These are phyloP conservation scores for Fomitopsis pulvina DNA, from an alignment of 768 basidiomycete genomes.

Conservation along the genomic window DNA sequence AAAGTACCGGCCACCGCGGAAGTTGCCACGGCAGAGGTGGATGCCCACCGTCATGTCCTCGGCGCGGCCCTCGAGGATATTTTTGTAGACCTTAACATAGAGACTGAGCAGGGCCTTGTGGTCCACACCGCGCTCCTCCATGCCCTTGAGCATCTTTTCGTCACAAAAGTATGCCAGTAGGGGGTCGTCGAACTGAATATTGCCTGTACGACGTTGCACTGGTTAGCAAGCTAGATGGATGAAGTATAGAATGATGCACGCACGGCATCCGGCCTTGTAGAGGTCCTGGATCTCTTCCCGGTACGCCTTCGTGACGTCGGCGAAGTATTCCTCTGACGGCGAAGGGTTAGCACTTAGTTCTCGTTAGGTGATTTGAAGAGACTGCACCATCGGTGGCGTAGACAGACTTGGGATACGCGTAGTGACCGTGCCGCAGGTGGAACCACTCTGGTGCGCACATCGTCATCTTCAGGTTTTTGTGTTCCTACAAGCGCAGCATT, in stretches of 20 bases:
- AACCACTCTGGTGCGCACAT: slow-evolving; percentile 70
- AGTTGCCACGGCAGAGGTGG: slow-evolving; percentile 52
- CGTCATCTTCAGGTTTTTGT: slow-evolving; percentile 63
- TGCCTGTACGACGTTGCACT: slow-evolving; percentile 12
- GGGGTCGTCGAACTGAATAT: slow-evolving; percentile 43
- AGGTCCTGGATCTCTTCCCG: slow-evolving; percentile 37
- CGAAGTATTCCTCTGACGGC: slow-evolving; percentile 38
- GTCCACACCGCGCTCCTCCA: slow-evolving; percentile 56
- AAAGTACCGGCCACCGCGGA: slow-evolving; percentile 41
- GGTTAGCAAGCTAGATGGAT: background rate
- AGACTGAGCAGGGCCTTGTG: slow-evolving; percentile 58
- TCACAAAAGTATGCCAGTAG: slow-evolving; percentile 59
- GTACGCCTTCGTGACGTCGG: slow-evolving; percentile 42
- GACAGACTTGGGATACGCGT: slow-evolving; percentile 51
- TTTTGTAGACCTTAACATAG: slow-evolving; percentile 58
- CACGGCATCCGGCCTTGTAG: slow-evolving; percentile 35
- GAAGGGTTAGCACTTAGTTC: slow-evolving; percentile 6
- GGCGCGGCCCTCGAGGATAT: slow-evolving; percentile 45
- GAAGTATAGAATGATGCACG: slow-evolving; percentile 8
- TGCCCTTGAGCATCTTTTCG: slow-evolving; percentile 44
- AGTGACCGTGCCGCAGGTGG: slow-evolving; percentile 59
- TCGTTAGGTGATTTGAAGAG: slow-evolving; percentile 8
- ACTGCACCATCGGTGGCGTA: slow-evolving; percentile 52
- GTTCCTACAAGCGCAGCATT: slow-evolving; percentile 35
- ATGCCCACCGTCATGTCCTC: slow-evolving; percentile 47